These are phyloP conservation scores for Bjerkandera adusta DNA, from an alignment of 1,284 basidiomycete genomes.

Conservation along the genomic window DNA sequence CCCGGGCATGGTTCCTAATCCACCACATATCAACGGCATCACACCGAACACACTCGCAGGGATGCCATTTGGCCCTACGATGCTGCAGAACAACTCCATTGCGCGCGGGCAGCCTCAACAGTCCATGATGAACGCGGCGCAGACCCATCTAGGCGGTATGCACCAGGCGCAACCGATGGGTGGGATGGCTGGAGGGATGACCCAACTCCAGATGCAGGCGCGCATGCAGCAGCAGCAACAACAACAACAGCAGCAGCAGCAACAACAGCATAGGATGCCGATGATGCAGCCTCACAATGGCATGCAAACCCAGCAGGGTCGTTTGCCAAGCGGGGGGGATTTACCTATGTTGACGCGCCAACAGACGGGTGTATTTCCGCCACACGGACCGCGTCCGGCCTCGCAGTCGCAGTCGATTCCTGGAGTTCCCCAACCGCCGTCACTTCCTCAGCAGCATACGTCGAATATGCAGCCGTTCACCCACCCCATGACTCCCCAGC, in stretches of 20 bases:
- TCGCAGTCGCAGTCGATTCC: constrained; percentile 48
- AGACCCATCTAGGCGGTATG: constrained; percentile 23
- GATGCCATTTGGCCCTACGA: constrained; percentile 40
- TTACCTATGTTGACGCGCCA: constrained; percentile 37
- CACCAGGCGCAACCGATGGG: constrained; percentile 27
- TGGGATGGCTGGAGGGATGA: constrained; percentile 19
- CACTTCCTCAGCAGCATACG: constrained; percentile 36
- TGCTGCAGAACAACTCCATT: constrained; percentile 37
- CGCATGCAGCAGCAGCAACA: constrained; percentile 20
- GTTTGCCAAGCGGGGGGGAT: no score
- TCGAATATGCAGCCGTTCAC: constrained; percentile 33
- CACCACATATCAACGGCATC: constrained; percentile 38
- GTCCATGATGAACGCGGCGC: constrained; percentile 35
- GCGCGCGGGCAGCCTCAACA: constrained; percentile 56
- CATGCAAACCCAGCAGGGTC: constrained; percentile 44
- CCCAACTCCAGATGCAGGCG: constrained; percentile 24
- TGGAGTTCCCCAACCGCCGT: constrained; percentile 46
- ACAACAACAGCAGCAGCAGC: constrained; percentile 14
- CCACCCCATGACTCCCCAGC: constrained; percentile 40
- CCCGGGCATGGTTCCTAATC: constrained; percentile 32
- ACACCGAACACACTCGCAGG: constrained; percentile 34
- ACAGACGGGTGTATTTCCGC: constrained; percentile 30
- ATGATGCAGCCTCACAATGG: constrained; percentile 25
- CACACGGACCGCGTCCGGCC: constrained; percentile 37
- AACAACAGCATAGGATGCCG: constrained; percentile 13